phyloP scores from a whole-genome alignment of 176 grass and related monocot species.

The Avena eriantha region DNA sequence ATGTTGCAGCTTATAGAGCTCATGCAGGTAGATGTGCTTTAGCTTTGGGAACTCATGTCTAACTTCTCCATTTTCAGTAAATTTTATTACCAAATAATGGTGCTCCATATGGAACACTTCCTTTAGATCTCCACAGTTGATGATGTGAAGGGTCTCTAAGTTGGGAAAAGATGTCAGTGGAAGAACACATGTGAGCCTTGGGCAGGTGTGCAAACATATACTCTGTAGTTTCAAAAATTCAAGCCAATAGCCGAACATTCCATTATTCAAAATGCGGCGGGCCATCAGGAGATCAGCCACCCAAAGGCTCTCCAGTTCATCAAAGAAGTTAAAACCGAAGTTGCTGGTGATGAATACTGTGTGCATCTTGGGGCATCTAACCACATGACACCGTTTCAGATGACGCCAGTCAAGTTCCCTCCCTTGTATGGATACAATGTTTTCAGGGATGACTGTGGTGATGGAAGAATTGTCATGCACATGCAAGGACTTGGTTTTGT shows the following conservation, averaged over 20 bases:
- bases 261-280: neutral
- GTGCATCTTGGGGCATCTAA: neutral
- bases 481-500: neutral
- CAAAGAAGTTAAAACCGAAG: neutral
- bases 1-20: neutral
- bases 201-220: neutral
- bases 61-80: neutral
- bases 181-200: neutral
- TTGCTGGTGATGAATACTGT: neutral
- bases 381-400: neutral
- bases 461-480: no score
- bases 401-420: accelerated
- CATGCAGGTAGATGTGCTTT: neutral
- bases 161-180: neutral
- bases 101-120: neutral
- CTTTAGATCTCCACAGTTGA: neutral
- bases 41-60: neutral
- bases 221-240: neutral
- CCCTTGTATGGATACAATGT: neutral
- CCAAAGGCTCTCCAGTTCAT: neutral
- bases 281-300: neutral
- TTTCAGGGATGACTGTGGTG: neutral
- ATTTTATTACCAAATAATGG: neutral
- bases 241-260: no score
- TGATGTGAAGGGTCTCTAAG: neutral